Percentiles rank a stretch among this genome's conserved stretches.
Conservation (phyloP, 208 protist species). For the Leishmania braziliensis region DNA sequence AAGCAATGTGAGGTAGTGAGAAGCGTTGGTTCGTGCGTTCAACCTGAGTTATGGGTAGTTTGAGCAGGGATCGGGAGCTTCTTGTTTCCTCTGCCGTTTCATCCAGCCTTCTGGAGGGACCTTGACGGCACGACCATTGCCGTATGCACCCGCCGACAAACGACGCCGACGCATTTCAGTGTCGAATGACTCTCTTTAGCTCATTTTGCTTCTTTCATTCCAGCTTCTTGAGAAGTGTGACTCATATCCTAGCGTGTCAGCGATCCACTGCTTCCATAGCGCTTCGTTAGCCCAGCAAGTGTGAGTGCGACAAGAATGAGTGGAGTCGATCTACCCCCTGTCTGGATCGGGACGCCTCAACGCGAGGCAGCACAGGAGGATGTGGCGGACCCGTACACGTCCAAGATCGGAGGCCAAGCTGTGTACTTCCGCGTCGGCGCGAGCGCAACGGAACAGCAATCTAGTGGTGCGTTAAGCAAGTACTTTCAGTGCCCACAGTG, state of each 20-base stretch:
- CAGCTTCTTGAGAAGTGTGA: neutral
- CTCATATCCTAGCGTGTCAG: neutral
- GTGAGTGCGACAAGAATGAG: conserved; percentile 11
- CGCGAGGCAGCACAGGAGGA: conserved; percentile 33
- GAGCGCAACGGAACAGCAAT: conserved; percentile 10
- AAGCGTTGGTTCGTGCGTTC: neutral
- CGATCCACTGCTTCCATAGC: neutral
- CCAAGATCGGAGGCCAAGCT: conserved; percentile 72
- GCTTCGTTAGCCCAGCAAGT: neutral
- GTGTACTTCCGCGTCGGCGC: conserved; percentile 52
- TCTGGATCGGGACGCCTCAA: conserved; percentile 75
- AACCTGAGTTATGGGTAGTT: neutral
- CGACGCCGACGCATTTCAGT: neutral
- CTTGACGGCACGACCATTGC: neutral
- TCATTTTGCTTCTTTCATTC: conserved; percentile 1
- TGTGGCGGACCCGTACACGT: conserved; percentile 55
- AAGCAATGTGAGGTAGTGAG: neutral
- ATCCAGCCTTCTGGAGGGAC: neutral
- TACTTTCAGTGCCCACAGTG: conserved; percentile 85
- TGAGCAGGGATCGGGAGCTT: neutral
- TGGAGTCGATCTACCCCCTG: neutral
- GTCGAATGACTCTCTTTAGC: neutral
- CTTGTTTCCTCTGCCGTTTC: neutral
- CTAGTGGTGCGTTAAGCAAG: conserved; percentile 16
- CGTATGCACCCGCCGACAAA: neutral